Conservation (phyloP, 164 flowering plant species). For the Stephania cephalantha region DNA sequence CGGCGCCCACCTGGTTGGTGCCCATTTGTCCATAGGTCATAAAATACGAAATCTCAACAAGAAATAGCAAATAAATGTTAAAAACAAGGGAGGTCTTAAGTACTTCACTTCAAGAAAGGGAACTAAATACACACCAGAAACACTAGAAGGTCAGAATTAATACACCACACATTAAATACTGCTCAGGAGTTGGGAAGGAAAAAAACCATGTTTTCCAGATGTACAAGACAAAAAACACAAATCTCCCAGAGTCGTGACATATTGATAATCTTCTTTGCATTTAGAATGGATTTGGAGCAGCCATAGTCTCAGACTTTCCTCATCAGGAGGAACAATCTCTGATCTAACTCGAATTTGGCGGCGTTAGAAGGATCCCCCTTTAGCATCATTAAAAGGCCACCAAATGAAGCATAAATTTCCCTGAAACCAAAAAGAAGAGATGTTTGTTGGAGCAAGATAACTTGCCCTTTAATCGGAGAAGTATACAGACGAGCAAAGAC, state of each 20-base stretch:
- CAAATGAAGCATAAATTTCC: constrained; percentile 70
- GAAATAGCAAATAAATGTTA: too few species aligned
- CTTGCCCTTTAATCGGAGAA: neutral
- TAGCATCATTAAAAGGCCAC: constrained; percentile 81
- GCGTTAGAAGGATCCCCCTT: constrained; percentile 56
- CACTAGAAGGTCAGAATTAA: too few species aligned
- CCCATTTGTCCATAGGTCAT: too few species aligned
- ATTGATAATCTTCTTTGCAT: neutral
- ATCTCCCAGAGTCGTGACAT: neutral
- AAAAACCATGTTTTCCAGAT: neutral
- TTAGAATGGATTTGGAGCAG: neutral
- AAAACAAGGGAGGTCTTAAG: too few species aligned
- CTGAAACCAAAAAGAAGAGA: constrained; percentile 29
- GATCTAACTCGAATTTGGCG: constrained; percentile 60
- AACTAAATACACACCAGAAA: too few species aligned
- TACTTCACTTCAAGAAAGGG: too few species aligned
- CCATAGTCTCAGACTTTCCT: constrained; percentile 43
- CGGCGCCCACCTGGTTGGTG: too few species aligned
- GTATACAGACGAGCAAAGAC: neutral
- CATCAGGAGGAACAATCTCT: constrained; percentile 67
- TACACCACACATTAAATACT: neutral
- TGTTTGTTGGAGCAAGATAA: neutral
- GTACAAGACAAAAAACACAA: too few species aligned
- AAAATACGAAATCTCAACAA: too few species aligned
- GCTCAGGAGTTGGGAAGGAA: neutral